A percentile compares a stretch with the other conserved stretches of the same genome.
Evolutionary conservation across 176 grass and related monocot species (phyloP).

Genomic region (Lolium rigidum): DNA sequence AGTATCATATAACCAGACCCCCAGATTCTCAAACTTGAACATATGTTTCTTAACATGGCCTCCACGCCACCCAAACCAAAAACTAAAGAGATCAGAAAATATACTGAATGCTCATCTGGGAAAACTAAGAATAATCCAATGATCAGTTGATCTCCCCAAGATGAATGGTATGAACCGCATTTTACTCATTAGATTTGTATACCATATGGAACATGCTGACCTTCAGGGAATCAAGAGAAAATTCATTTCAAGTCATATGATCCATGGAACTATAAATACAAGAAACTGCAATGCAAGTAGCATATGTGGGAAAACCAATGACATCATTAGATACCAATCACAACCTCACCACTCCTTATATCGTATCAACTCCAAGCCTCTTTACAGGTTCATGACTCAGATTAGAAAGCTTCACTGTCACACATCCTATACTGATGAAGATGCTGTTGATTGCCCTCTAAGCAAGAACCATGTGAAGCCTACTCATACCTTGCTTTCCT

Average conservation of each 20-base stretch:
- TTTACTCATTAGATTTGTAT: neutral
- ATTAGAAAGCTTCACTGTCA: slow-evolving; percentile 19
- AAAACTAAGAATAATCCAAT: neutral
- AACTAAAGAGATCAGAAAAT: neutral
- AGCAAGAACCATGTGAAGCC: slow-evolving; percentile 35
- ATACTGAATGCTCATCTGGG: neutral
- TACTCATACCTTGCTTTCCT: slow-evolving; percentile 44
- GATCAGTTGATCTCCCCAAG: neutral
- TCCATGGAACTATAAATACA: neutral
- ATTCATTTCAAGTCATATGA: neutral
- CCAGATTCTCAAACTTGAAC: slow-evolving; percentile 4
- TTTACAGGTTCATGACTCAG: neutral
- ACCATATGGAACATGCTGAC: neutral
- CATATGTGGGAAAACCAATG: slow-evolving; percentile 6
- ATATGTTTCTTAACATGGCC: neutral
- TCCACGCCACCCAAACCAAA: neutral
- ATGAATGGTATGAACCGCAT: neutral
- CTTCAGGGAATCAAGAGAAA: neutral
- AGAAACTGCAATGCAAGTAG: neutral
- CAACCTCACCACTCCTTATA: neutral
- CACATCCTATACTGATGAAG: neutral
- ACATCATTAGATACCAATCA: slow-evolving; percentile 11
- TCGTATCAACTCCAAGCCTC: neutral
- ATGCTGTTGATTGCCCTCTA: slow-evolving; percentile 22
- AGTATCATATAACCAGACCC: neutral